Evolutionary conservation across 345 rosid species (phyloP).

Genomic region (Citrus mangshanensis): DNA sequence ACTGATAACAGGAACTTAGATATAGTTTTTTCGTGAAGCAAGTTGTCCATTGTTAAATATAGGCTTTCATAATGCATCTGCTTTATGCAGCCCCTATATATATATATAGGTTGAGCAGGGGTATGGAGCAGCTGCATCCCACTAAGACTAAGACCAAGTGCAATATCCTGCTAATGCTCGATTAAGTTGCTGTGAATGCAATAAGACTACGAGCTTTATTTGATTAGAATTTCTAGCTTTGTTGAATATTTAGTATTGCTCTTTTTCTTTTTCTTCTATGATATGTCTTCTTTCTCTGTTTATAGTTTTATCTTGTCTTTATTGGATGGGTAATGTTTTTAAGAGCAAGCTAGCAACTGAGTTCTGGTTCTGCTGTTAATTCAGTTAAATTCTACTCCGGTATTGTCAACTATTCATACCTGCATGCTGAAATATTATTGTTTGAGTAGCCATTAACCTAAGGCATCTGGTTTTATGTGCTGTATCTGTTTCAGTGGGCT

Average conservation of each 20-base stretch:
- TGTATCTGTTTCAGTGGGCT: conserved; percentile 68
- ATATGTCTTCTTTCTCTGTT: background rate
- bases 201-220: background rate
- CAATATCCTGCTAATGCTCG: background rate
- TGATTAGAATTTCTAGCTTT: background rate
- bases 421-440: background rate
- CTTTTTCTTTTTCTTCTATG: no score
- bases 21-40: background rate
- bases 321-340: background rate
- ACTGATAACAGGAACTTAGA: background rate
- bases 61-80: background rate
- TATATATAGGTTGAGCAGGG: background rate
- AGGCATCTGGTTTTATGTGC: conserved; percentile 14
- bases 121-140: background rate
- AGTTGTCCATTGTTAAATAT: background rate
- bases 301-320: background rate
- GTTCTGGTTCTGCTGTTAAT: background rate
- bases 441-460: background rate
- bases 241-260: background rate
- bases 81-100: background rate
- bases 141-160: background rate
- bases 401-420: background rate
- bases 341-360: background rate
- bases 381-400: background rate
- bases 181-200: background rate